Evolutionary conservation across 768 basidiomycete species (phyloP).

Genomic region (Macrolepiota albuminosa): DNA sequence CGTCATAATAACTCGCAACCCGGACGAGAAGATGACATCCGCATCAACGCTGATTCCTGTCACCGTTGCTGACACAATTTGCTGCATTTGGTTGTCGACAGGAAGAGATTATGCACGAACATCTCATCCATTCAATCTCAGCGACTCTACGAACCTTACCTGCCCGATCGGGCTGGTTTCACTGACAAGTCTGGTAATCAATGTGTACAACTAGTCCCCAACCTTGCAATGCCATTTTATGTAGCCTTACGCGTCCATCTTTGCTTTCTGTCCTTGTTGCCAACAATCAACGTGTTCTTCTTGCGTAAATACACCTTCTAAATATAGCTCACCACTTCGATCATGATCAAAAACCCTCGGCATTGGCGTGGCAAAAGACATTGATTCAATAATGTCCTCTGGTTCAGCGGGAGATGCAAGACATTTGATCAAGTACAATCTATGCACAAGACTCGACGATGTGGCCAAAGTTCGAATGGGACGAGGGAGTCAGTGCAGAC

Average conservation of each 20-base stretch:
- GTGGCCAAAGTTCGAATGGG: neutral
- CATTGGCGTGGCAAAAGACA: neutral
- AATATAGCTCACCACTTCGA: constrained; percentile 1
- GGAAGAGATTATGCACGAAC: constrained; percentile 1
- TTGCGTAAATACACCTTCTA: constrained; percentile 1
- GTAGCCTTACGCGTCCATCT: neutral
- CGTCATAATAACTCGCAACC: neutral
- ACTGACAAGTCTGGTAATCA: neutral
- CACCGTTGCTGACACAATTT: neutral
- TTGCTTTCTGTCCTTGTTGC: neutral
- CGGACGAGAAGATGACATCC: neutral
- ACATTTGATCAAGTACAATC: neutral
- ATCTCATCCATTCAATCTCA: constrained; percentile 1
- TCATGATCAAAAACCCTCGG: neutral
- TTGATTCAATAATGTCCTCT: neutral
- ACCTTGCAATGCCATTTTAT: neutral
- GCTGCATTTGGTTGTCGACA: neutral
- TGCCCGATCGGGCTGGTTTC: neutral
- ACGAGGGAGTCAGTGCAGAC: neutral
- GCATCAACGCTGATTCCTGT: neutral
- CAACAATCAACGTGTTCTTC: neutral
- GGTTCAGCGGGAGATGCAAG: neutral
- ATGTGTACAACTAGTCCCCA: too few relatives aligned
- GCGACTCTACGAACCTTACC: neutral
- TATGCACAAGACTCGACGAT: too few relatives aligned